Base-by-base conservation (phyloP, 257 asterid species). In the Thymus quinquecostatus region DNA sequence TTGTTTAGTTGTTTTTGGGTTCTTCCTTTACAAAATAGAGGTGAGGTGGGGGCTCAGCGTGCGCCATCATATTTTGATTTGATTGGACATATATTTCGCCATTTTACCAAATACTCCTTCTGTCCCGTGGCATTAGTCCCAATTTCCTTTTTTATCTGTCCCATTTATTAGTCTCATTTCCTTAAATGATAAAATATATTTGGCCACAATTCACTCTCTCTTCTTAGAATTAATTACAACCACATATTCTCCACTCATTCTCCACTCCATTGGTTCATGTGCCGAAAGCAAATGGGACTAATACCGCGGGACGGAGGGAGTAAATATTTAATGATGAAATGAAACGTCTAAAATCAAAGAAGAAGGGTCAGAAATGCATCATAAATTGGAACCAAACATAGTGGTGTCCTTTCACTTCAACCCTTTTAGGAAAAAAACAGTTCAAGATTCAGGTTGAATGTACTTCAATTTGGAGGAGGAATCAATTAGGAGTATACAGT, bases 81-180 rank as follows among this genome's bases (percentile, higher is more conserved):
- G 79, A 78, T 78, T 73, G 76, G 82, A 78, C 79, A 74, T 21
- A 21, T 21, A 21, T 78, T 36, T 68, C 82, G 41, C 66, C 44
- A 63, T 29, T 63, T 76, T 38, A 55, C 73, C 58, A 63, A 40
- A 33, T 66, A 47, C 1, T 5, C 57, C 48, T 61, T 67, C 28
- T 28, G n/a, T n/a, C n/a, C n/a, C n/a, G n/a, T n/a, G n/a, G n/a
- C n/a, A n/a, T n/a, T n/a, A n/a, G n/a, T n/a, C n/a, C n/a, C n/a
- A n/a, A n/a, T 56, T 0, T 54, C 7, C 8, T 21, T 43, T n/a
- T n/a, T n/a, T n/a, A n/a, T n/a, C n/a, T n/a, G n/a, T n/a, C n/a
- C n/a, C n/a, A n/a, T n/a, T n/a, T n/a, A n/a, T n/a, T n/a, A n/a
- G n/a, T n/a, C n/a, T n/a, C n/a, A n/a, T n/a, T n/a, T n/a, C n/a